Conservation (phyloP, 1,139 yeast genomes). For the Tardiomyces digboiensis region DNA sequence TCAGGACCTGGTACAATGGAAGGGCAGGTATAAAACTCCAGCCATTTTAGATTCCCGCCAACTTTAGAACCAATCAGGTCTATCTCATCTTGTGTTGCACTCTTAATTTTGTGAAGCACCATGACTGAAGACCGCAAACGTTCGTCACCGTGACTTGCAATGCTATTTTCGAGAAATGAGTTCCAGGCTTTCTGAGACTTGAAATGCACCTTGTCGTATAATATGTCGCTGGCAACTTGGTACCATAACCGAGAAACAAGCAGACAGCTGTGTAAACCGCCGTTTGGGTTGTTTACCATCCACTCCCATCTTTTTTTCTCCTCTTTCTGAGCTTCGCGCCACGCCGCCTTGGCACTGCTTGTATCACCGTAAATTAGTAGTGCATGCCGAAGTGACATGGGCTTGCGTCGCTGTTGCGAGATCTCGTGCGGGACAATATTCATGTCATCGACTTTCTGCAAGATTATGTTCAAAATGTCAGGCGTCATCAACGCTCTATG, state of each 20-base stretch:
- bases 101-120: conserved; percentile 41
- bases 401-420: conserved; percentile 52
- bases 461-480: conserved; percentile 57
- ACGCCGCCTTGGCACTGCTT: conserved; percentile 39
- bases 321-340: conserved; percentile 31
- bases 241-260: conserved; percentile 62
- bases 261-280: conserved; percentile 48
- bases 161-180: conserved; percentile 28
- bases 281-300: conserved; percentile 6
- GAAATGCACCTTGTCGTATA: conserved; percentile 49
- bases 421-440: conserved; percentile 48
- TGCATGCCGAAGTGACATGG: conserved; percentile 58
- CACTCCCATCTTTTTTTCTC: conserved; percentile 6
- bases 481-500: conserved; percentile 62
- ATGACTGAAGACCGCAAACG: conserved; percentile 21
- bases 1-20: conserved; percentile 47
- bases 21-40: conserved; percentile 84
- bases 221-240: conserved; percentile 42
- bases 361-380: conserved; percentile 46
- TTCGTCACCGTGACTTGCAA: conserved; percentile 6
- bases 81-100: conserved; percentile 35
- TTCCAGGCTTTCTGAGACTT: conserved; percentile 38
- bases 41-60: conserved; percentile 46
- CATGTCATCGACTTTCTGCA: conserved; percentile 46
- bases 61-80: conserved; percentile 31